Evolutionary conservation across 352 stramenopile genomes (phyloP).

Genomic region (Globisporangium polare): DNA sequence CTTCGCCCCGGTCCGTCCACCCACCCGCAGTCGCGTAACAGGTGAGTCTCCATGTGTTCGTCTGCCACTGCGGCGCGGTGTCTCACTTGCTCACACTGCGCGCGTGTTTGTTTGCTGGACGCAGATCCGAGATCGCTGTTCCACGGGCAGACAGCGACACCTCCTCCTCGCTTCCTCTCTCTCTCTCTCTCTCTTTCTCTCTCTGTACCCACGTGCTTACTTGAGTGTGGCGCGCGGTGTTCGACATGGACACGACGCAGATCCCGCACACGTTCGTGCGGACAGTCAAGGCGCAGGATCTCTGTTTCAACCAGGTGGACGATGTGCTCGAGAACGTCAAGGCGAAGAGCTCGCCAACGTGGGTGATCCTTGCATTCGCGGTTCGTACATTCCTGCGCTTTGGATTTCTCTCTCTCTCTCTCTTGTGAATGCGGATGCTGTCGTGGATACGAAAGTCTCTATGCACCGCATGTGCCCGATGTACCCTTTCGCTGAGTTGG

Average conservation of each 20-base stretch:
- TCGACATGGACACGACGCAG: constrained; percentile 36
- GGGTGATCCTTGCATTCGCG: constrained; percentile 74
- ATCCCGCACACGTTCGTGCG: constrained; percentile 80
- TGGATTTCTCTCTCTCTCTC: neutral
- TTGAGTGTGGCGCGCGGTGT: neutral
- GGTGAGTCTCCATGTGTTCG: neutral
- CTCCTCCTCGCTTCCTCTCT: neutral
- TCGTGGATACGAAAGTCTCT: neutral
- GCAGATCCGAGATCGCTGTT: neutral
- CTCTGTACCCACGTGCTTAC: neutral
- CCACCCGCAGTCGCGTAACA: neutral
- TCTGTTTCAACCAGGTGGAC: constrained; percentile 78
- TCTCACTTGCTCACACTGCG: neutral
- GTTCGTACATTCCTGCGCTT: constrained; percentile 28
- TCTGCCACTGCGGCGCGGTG: neutral
- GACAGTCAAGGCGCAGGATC: constrained; percentile 75
- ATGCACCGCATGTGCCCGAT: neutral
- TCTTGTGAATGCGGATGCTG: neutral
- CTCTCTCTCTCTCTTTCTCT: neutral
- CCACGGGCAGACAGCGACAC: neutral
- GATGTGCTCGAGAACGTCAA: constrained; percentile 65
- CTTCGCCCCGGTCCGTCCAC: neutral
- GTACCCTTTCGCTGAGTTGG: neutral
- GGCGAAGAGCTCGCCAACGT: constrained; percentile 56
- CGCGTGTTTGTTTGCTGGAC: constrained; percentile 1